Evolutionary conservation across 495 filamentous ascomycete species (phyloP).

Genomic region (Cercophora samala): DNA sequence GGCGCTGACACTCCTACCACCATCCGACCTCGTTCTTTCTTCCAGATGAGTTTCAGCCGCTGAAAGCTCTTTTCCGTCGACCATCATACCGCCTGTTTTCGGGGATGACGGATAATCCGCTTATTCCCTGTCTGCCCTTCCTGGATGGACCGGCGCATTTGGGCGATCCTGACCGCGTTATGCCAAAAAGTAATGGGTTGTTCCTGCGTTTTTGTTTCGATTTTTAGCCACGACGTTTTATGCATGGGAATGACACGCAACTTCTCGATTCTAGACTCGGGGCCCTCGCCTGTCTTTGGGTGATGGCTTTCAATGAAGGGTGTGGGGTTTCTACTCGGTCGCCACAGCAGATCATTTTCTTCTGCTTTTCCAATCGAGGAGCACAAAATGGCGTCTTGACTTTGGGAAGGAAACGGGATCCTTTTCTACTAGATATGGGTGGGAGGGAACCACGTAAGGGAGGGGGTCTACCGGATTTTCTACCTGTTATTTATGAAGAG

Average conservation of each 20-base stretch:
- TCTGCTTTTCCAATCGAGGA: conserved; percentile 8
- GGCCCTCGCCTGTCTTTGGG: conserved; percentile 5
- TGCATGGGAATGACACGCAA: conserved; percentile 19
- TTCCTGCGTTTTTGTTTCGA: conserved; percentile 13
- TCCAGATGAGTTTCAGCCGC: not conserved
- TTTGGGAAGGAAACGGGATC: conserved; percentile 5
- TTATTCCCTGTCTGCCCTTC: conserved; percentile 6
- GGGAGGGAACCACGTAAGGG: not conserved
- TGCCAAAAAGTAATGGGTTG: conserved; percentile 15
- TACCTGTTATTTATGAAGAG: not conserved
- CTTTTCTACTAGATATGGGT: conserved; percentile 7
- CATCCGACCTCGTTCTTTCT: not conserved
- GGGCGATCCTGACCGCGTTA: conserved; percentile 12
- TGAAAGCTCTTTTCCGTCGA: conserved; percentile 5
- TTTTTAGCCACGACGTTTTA: conserved; percentile 20
- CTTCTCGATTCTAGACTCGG: conserved; percentile 11
- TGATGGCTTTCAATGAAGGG: conserved; percentile 12
- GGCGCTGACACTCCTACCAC: conserved; percentile 15
- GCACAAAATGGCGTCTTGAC: not conserved
- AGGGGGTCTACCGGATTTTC: not conserved
- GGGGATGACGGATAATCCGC: conserved; percentile 9
- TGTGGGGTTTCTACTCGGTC: conserved; percentile 15
- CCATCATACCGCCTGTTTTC: conserved; percentile 1
- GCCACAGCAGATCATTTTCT: conserved; percentile 14
- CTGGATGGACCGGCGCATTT: conserved; percentile 1